A percentile compares a stretch with the other conserved stretches of the same genome.
These are phyloP conservation scores for Termitomyces sp. DNA, from an alignment of 768 basidiomycete genomes.

Conservation along the genomic window DNA sequence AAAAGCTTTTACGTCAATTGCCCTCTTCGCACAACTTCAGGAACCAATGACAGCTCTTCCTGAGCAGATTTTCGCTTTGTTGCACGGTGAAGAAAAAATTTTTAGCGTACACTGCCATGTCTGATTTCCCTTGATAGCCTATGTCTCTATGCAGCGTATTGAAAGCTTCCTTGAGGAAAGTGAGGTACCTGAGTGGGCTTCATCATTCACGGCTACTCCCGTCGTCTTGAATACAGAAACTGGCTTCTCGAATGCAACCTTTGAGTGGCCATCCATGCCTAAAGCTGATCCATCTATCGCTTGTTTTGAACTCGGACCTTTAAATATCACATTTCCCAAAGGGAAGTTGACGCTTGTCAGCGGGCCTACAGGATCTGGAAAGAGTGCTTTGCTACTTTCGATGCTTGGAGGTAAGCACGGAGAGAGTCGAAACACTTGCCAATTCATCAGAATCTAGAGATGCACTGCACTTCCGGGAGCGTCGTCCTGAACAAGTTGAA, in stretches of 20 bases:
- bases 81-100: constrained; percentile 40
- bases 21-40: constrained; percentile 70
- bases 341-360: constrained; percentile 56
- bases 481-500: constrained; percentile 52
- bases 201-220: constrained; percentile 42
- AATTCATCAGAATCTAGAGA: constrained; percentile 34
- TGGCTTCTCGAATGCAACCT: constrained; percentile 50
- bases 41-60: constrained; percentile 63
- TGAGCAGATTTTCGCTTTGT: constrained; percentile 56
- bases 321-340: constrained; percentile 53
- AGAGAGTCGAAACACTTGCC: neutral
- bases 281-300: constrained; percentile 22
- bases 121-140: constrained; percentile 34
- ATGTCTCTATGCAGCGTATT: constrained; percentile 80
- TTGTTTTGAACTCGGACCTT: constrained; percentile 51
- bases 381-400: constrained; percentile 58
- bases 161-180: constrained; percentile 66
- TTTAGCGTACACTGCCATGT: neutral
- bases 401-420: constrained; percentile 55
- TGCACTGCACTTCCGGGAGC: constrained; percentile 49
- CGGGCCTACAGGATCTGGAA: constrained; percentile 67
- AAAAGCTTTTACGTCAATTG: constrained; percentile 76
- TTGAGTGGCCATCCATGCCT: constrained; percentile 48
- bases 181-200: constrained; percentile 78
- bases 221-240: constrained; percentile 24